These are phyloP conservation scores for Pholiota microspora DNA, from an alignment of 768 basidiomycete species.

Conservation along the genomic window DNA sequence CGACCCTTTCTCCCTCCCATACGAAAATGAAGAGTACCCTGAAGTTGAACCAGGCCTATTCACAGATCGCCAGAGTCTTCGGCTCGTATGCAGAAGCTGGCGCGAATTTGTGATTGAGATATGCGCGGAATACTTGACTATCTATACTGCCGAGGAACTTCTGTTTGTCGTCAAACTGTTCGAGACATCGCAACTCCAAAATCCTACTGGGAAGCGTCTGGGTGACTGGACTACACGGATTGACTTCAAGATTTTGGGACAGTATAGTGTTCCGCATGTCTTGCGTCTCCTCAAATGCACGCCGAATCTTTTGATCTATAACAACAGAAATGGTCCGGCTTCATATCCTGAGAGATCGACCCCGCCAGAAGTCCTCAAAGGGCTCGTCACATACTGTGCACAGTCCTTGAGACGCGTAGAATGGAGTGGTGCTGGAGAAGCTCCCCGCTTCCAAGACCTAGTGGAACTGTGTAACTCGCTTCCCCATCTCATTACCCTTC, in stretches of 20 bases:
- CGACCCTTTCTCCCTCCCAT: conserved; percentile 36
- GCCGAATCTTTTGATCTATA: conserved; percentile 42
- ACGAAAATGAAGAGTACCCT: conserved; percentile 26
- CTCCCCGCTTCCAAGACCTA: conserved; percentile 39
- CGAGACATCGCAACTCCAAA: conserved; percentile 24
- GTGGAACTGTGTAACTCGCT: conserved; percentile 31
- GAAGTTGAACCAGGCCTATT: conserved; percentile 29
- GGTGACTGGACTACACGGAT: conserved; percentile 40
- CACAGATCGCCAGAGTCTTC: conserved; percentile 28
- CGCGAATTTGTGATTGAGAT: conserved; percentile 34
- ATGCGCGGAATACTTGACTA: conserved; percentile 37
- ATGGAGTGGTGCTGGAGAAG: conserved; percentile 42
- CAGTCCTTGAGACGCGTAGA: conserved; percentile 40
- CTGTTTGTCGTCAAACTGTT: conserved; percentile 30
- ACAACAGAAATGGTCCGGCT: conserved; percentile 33
- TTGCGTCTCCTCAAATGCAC: conserved; percentile 37
- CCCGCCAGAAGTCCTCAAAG: conserved; percentile 30
- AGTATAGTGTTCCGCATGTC: conserved; percentile 25
- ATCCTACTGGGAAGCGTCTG: conserved; percentile 23
- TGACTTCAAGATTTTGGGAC: conserved; percentile 37
- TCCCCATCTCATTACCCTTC: conserved; percentile 36
- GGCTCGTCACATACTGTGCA: conserved; percentile 29
- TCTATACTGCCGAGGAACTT: conserved; percentile 35
- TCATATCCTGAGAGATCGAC: conserved; percentile 21
- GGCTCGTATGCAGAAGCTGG: conserved; percentile 38